These are phyloP conservation scores for Oleoguttula mirabilis DNA, from an alignment of 495 filamentous ascomycete genomes.

Conservation along the genomic window DNA sequence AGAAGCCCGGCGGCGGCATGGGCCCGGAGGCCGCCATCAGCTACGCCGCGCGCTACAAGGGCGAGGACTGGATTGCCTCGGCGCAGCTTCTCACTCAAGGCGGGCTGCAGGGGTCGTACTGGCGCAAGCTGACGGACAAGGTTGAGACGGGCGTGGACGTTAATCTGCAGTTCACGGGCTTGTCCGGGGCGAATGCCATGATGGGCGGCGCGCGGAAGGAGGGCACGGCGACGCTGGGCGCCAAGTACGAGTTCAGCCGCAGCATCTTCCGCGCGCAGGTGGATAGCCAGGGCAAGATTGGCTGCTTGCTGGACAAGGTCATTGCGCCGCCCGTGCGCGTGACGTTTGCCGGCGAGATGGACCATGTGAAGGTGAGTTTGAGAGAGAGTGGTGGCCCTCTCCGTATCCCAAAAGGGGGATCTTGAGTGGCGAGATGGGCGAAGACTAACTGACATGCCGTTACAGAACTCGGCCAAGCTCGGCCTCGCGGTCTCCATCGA, in stretches of 20 bases:
- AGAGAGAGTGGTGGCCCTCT: no score
- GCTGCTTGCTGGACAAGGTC: slow-evolving; percentile 87
- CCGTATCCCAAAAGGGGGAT: background rate
- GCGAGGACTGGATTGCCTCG: slow-evolving; percentile 79
- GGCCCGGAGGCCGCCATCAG: slow-evolving; percentile 75
- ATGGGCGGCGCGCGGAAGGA: slow-evolving; percentile 54
- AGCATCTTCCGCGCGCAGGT: slow-evolving; percentile 91
- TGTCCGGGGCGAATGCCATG: slow-evolving; percentile 37
- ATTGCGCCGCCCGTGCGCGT: slow-evolving; percentile 80
- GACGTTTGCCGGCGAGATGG: slow-evolving; percentile 93
- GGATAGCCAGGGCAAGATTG: slow-evolving; percentile 85
- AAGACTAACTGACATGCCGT: no score
- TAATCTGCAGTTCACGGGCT: slow-evolving; percentile 72
- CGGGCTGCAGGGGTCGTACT: slow-evolving; percentile 83
- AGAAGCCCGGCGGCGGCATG: slow-evolving; percentile 61
- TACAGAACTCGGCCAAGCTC: slow-evolving; percentile 85
- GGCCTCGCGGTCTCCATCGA: slow-evolving; percentile 92
- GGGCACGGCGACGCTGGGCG: slow-evolving; percentile 78
- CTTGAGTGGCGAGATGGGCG: background rate
- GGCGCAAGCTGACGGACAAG: slow-evolving; percentile 84
- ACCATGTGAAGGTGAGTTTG: slow-evolving; percentile 79
- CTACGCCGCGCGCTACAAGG: slow-evolving; percentile 82
- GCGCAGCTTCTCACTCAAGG: slow-evolving; percentile 76
- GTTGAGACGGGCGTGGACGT: slow-evolving; percentile 93
- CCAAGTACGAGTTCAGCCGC: slow-evolving; percentile 95